Conservation (phyloP, 2,329 filamentous ascomycete species). For the Cladorrhinum sp. region DNA sequence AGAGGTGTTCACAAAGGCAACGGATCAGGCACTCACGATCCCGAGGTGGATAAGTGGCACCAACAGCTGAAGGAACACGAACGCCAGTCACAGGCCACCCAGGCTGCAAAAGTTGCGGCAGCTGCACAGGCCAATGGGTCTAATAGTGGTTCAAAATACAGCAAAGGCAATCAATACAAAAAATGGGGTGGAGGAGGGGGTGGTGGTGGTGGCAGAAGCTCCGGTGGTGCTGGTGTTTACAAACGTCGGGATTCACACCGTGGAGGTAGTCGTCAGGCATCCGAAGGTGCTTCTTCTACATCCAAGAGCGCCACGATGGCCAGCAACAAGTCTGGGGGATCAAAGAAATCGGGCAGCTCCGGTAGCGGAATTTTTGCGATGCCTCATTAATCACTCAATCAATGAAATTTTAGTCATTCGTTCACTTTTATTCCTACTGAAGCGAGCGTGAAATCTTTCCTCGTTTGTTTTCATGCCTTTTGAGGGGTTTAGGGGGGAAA, state of each 20-base stretch:
- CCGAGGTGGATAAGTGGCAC: slow-evolving; percentile 31
- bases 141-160: neutral
- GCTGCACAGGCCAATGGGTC: neutral
- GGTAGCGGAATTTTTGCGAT: slow-evolving; percentile 10
- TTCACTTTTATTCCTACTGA: too few relatives aligned
- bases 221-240: slow-evolving; percentile 20
- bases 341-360: neutral
- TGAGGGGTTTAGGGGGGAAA: too few relatives aligned
- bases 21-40: neutral
- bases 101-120: neutral
- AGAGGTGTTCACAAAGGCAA: too few relatives aligned
- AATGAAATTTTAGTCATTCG: neutral
- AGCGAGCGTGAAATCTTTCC: too few relatives aligned
- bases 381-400: slow-evolving; percentile 7
- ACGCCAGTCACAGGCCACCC: neutral
- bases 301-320: slow-evolving; percentile 2
- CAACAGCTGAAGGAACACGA: slow-evolving; percentile 29
- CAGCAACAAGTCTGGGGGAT: neutral
- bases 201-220: slow-evolving; percentile 19
- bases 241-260: slow-evolving; percentile 23
- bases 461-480: too few relatives aligned
- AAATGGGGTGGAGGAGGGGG: slow-evolving; percentile 4
- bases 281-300: neutral
- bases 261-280: neutral
- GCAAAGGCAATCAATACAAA: neutral